Percentiles rank a stretch among this genome's conserved stretches.
These are phyloP conservation scores for Penicillium oxalicum DNA, from an alignment of 2,329 filamentous ascomycete genomes.

Conservation along the genomic window DNA sequence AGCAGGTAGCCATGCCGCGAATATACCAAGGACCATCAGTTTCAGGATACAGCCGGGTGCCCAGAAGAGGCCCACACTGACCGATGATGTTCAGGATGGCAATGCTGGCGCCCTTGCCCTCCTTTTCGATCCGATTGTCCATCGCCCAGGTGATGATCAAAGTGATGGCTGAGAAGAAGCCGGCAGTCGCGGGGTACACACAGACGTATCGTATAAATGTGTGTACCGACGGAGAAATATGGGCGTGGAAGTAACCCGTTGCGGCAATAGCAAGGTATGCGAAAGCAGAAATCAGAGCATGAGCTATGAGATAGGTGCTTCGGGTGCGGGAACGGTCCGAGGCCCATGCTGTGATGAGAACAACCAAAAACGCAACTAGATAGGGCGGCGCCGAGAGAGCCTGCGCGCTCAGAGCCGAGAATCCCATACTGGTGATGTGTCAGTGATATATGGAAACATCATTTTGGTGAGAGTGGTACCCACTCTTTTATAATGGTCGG, in stretches of 20 bases:
- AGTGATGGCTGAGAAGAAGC: conserved; percentile 79
- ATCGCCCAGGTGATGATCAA: conserved; percentile 83
- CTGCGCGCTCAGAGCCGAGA: conserved; percentile 62
- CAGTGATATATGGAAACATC: not conserved
- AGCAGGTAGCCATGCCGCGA: conserved; percentile 58
- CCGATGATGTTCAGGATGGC: conserved; percentile 76
- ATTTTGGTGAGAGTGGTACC: conserved; percentile 7
- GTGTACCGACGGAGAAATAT: conserved; percentile 29
- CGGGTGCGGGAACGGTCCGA: conserved; percentile 64
- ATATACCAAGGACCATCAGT: conserved; percentile 57
- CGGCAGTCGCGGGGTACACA: conserved; percentile 70
- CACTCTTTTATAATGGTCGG: conserved; percentile 67
- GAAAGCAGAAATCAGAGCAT: conserved; percentile 65
- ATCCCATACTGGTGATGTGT: conserved; percentile 55
- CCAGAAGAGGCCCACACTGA: conserved; percentile 70
- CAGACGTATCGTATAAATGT: conserved; percentile 58
- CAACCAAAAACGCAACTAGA: conserved; percentile 64
- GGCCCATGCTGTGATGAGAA: conserved; percentile 64
- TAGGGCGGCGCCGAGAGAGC: conserved; percentile 77
- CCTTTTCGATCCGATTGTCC: conserved; percentile 70
- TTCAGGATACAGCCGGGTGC: conserved; percentile 58
- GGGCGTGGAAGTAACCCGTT: conserved; percentile 41
- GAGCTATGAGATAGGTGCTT: conserved; percentile 60
- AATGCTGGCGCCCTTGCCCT: conserved; percentile 67
- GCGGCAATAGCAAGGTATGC: conserved; percentile 56